Conservation (phyloP, 2,329 filamentous ascomycete species). For the Xylariaceae sp. region DNA sequence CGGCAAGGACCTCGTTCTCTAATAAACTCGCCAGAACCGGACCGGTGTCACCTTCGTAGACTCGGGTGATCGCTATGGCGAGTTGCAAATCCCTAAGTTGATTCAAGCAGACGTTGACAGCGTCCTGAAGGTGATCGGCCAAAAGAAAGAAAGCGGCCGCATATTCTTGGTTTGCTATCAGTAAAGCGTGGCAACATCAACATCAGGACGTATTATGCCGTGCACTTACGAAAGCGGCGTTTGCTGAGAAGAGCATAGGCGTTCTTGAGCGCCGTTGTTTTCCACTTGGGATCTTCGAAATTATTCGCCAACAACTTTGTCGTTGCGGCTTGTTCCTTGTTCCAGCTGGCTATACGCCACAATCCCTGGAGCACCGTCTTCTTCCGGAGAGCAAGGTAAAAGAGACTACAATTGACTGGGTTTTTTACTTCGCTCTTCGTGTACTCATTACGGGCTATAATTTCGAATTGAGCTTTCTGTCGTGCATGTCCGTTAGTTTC, state of each 20-base stretch:
- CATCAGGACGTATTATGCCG: background rate
- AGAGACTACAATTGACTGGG: constrained; percentile 84
- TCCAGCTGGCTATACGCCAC: constrained; percentile 91
- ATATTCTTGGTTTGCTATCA: constrained; percentile 56
- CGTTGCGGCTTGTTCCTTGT: constrained; percentile 78
- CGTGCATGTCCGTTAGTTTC: constrained; percentile 12
- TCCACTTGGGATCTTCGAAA: constrained; percentile 82
- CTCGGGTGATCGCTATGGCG: constrained; percentile 78
- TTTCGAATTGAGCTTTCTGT: constrained; percentile 74
- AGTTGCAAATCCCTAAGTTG: constrained; percentile 86
- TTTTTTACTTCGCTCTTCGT: constrained; percentile 82
- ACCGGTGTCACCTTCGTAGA: constrained; percentile 81
- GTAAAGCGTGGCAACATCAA: too few species aligned
- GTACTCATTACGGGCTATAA: constrained; percentile 90
- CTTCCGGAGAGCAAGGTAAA: constrained; percentile 85
- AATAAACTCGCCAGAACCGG: constrained; percentile 68
- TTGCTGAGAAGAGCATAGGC: constrained; percentile 92
- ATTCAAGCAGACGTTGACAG: constrained; percentile 78
- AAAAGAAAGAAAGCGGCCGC: constrained; percentile 94
- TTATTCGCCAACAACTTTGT: constrained; percentile 80
- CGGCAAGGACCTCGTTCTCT: constrained; percentile 69
- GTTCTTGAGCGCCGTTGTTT: constrained; percentile 86
- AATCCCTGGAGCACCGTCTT: constrained; percentile 85
- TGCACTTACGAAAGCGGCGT: constrained; percentile 66
- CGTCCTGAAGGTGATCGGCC: constrained; percentile 77